A percentile compares a stretch with the other conserved stretches of the same genome.
phyloP scores from a whole-genome alignment of 129 eudicot species.

The Tanacetum coccineum region DNA sequence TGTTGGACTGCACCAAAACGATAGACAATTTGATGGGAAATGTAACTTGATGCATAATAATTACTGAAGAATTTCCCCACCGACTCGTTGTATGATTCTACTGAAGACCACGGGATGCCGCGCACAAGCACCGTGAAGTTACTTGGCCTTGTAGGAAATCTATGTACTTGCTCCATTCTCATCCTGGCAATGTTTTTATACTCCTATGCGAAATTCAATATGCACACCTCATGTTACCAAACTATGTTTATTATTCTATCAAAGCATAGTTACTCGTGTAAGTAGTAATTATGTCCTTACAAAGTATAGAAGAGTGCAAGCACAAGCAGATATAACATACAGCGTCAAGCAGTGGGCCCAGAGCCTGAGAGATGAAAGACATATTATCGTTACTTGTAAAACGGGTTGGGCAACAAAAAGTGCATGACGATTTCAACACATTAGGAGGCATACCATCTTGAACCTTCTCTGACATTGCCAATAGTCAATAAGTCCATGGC shows the following conservation, averaged over 20 bases:
- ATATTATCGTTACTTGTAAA: neutral
- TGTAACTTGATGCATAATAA: slow-evolving; percentile 71
- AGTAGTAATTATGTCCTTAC: slow-evolving; percentile 44
- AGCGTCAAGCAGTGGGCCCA: slow-evolving; percentile 86
- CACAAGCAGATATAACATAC: slow-evolving; percentile 62
- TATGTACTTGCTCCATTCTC: slow-evolving; percentile 64
- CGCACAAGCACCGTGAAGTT: slow-evolving; percentile 89
- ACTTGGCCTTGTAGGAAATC: slow-evolving; percentile 59
- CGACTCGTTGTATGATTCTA: slow-evolving; percentile 55
- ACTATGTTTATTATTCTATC: neutral
- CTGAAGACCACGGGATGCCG: slow-evolving; percentile 75
- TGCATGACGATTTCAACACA: neutral
- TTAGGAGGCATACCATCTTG: slow-evolving; percentile 51
- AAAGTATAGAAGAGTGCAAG: slow-evolving; percentile 81
- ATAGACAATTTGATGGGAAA: slow-evolving; percentile 85
- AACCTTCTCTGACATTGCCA: slow-evolving; percentile 72
- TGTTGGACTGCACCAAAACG: slow-evolving; percentile 63
- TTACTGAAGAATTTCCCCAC: slow-evolving; percentile 63
- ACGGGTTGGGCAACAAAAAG: neutral
- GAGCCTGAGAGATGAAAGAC: slow-evolving; percentile 53
- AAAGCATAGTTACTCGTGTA: neutral
- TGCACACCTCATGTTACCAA: neutral
- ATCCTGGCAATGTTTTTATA: slow-evolving; percentile 51
- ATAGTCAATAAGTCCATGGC: slow-evolving; percentile 74
- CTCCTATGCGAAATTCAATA: slow-evolving; percentile 42